Base-by-base conservation (phyloP, 192 early-diverging fungal species). In the Kickxella alabastrina region DNA sequence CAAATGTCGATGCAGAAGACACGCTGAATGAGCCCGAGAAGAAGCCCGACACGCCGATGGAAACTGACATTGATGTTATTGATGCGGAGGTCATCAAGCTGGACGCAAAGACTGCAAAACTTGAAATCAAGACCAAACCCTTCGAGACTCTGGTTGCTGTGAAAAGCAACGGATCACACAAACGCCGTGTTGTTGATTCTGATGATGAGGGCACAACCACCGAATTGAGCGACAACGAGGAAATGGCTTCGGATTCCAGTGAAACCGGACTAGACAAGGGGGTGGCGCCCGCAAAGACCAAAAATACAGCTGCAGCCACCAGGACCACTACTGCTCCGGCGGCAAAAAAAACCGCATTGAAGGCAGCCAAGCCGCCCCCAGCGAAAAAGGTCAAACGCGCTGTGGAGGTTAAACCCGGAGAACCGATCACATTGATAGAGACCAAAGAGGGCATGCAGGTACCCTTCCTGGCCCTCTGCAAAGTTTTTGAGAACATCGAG, bases 401-500 rank as follows among this genome's bases (percentile, higher is more conserved):
- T 6, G 38, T 59, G 14, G 15, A 42, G 26, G 36, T 56, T 13
- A 37, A 31, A 18, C 50, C 55, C 31, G 42, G 36, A 10, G 44
- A 44, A 10, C 43, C 43, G 24, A 34, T 67, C 14, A 54, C 47
- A 35, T 52, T 66, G 18, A 49, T 74, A 32, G 56, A 54, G 22
- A 62, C 59, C 23, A 74, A 62, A 14, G 70, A 74, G 9, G 70
- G 70, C 19, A 45, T 42, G 26, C 57, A 61, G 29, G 43, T 74
- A 2, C 89, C 93, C 14, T 99, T 95, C 59, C 68, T 84, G 36
- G 87, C 82, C 0, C 75, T 99, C 8, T 97, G 95, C 78, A 82
- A 88, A 41, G 90, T 89, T 8, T 97, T 97, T 67, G 94, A 93
- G 40, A 48, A 65, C 22, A 88, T 93, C 49, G 93, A 93, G 59